Evolutionary conservation across 2,329 filamentous ascomycete species (phyloP), one percentile per base, ranked within the genome.

Genomic region (Fusarium torulosum): DNA sequence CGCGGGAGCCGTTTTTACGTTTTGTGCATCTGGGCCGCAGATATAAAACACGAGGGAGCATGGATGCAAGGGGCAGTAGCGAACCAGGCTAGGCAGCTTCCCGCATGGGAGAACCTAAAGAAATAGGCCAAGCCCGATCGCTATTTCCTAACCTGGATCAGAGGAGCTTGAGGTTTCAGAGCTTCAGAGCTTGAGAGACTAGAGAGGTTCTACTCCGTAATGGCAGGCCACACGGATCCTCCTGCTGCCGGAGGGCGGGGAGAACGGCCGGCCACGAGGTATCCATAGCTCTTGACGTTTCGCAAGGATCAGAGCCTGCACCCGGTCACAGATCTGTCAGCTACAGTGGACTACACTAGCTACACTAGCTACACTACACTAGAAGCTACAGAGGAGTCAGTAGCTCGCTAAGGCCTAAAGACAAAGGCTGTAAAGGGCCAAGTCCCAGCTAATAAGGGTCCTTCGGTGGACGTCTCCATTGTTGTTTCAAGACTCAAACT

Each of bases 401-500:
- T 29, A 29, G 27, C 10, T 29, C 27, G 27, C 27, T 29, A 29
- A 29, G 27, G 27, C 27, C 27, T 13, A 25, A 25, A 25, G 25
- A 25, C 25, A n/a, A n/a, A n/a, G n/a, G n/a, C n/a, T n/a, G n/a
- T 23, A 23, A 23, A 23, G 7, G 23, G 7, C 7, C 23, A 23
- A 23, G 23, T 4, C 23, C 3, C 27, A 29, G 10, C 27, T 10
- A 35, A 17, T 35, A 35, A 37, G 35, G 35, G 35, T 37, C 35
- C n/a, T n/a, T 54, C 38, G 60, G 51, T 53, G 27, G 27, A 13
- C 10, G 27, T 66, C 51, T 52, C 56, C 35, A 58, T 68, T 35
- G 37, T 53, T 68, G 64, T 68, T 68, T 68, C 66, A 68, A 62
- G 51, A 53, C 45, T 63, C 66, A 69, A 69, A 66, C 65, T 47